phyloP scores from a whole-genome alignment of 23 red algal genomes.

The Agarophyton chilense region DNA sequence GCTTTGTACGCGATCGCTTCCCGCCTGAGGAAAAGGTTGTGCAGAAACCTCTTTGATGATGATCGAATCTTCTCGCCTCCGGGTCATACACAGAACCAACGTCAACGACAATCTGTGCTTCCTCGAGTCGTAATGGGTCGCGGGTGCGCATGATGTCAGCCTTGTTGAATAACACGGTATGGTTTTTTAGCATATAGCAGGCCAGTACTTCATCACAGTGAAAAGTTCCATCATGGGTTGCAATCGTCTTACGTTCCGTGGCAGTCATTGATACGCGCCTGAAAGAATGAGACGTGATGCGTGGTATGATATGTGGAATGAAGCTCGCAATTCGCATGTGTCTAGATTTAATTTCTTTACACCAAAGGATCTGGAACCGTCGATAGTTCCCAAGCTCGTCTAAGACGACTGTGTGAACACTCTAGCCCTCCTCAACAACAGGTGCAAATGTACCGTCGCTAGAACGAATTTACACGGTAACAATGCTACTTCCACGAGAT shows the following conservation, averaged over 20 bases:
- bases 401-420: no score
- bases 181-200: slow-evolving; percentile 81
- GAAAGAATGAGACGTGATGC: background rate
- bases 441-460: no score
- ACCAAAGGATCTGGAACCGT: no score
- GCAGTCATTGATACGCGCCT: slow-evolving; percentile 13
- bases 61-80: slow-evolving; percentile 71
- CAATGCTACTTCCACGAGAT: no score
- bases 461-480: no score
- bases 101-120: slow-evolving; percentile 86
- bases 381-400: no score
- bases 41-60: slow-evolving; percentile 92
- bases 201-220: slow-evolving; percentile 98
- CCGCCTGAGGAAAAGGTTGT: slow-evolving; percentile 61
- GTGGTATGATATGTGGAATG: background rate
- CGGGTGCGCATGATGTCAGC: slow-evolving; percentile 77
- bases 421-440: no score
- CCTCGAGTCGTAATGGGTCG: slow-evolving; percentile 46
- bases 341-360: no score
- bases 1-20: slow-evolving; percentile 60
- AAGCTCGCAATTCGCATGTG: slow-evolving; percentile 11
- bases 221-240: slow-evolving; percentile 96
- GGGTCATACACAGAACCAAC: slow-evolving; percentile 93
- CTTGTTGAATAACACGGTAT: slow-evolving; percentile 47
- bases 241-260: slow-evolving; percentile 51